Base-by-base conservation (phyloP, 75 land plant species). In the Ceratopteris richardii region DNA sequence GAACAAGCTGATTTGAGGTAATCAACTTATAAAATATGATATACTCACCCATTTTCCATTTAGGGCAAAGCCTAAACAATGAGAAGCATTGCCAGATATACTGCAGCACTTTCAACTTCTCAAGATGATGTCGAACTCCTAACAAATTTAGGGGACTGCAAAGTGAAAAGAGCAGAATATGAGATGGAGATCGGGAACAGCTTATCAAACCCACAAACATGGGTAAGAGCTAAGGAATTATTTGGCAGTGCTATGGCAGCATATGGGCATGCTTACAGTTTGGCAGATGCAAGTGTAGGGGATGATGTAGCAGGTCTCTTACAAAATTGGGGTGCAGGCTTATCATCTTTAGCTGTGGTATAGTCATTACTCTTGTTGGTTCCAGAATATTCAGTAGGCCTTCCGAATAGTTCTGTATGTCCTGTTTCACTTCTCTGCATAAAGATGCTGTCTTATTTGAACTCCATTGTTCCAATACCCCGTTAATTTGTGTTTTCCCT, bases 251-350 rank as follows among this genome's bases (percentile, higher is more conserved):
- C 65, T 7, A 46, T 76, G 20, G 31, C 22, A 29, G 69, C 68
- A 21, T 76, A 76, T 41, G 31, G 37, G 21, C 28, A 56, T 60
- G 78, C 75, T 23, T 76, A 69, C 50, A 63, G 77, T 21, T 42
- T 42, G 23, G 62, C 64, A 36, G 78, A 76, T 60, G 43, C 67
- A 33, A 74, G 61, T 6, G 25, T 30, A 27, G 78, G 78, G 0
- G 78, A 76, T 37, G 78, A 76, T 56, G 20, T 76, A n/a, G 63
- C 67, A 46, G 75, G 75, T 16, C 63, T 76, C 22, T 66, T 76
- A 18, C 75, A 76, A 51, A 76, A 76, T 39, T 75, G 78, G 78
- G 75, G 75, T 65, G 74, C 78, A 37, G 62, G 69, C 44, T 56
- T 75, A 31, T 58, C 36, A 23, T 75, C 78, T 46, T 31, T 69